Conservation (phyloP, 2,329 filamentous ascomycete genomes). For the Microdochium bolleyi region DNA sequence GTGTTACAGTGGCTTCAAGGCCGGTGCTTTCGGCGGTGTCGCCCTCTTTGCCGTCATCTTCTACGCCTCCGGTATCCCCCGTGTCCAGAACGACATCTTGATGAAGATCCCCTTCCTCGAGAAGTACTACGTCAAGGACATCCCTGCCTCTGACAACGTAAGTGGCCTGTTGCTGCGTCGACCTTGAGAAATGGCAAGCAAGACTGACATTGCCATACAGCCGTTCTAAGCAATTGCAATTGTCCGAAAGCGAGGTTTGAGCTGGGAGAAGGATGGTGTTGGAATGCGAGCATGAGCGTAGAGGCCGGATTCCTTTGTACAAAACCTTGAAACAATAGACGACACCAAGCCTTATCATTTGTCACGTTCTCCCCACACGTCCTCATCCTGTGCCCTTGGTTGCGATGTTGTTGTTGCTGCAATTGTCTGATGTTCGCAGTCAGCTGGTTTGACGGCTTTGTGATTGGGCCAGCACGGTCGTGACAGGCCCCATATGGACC, state of each 20-base stretch:
- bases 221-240: background rate
- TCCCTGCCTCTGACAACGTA: conserved; percentile 56
- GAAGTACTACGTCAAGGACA: conserved; percentile 40
- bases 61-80: conserved; percentile 55
- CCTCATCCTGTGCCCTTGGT: background rate
- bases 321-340: conserved; percentile 1
- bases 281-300: background rate
- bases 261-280: background rate
- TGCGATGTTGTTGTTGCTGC: background rate
- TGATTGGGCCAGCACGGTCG: background rate
- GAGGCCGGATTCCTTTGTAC: background rate
- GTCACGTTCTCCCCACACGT: background rate
- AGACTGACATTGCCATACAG: background rate
- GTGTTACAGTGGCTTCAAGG: conserved; percentile 36
- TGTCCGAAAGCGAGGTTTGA: background rate
- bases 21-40: conserved; percentile 48
- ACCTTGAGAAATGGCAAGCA: background rate
- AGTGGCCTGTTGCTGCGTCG: conserved; percentile 19
- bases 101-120: conserved; percentile 50
- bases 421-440: background rate
- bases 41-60: conserved; percentile 50
- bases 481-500: background rate
- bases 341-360: background rate
- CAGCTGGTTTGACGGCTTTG: background rate
- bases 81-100: conserved; percentile 51